Percentiles rank a stretch among this genome's conserved stretches.
Conservation (phyloP, 2,329 filamentous ascomycete genomes). For the Exophiala sp. region DNA sequence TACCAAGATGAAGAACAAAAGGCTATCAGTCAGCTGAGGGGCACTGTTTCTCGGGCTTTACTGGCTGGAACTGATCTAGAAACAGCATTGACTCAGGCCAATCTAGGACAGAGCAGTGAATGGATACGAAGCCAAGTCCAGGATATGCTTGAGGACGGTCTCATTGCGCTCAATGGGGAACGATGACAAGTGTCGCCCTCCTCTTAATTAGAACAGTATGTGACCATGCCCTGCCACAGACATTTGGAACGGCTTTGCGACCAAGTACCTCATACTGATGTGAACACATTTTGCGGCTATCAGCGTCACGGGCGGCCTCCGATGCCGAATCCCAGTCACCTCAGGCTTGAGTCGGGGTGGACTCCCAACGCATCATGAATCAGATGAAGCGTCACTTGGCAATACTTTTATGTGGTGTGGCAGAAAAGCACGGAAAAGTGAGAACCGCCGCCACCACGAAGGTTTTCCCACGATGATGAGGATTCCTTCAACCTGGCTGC, state of each 20-base stretch:
- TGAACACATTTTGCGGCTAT: too few relatives aligned
- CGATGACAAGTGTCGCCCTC: not conserved
- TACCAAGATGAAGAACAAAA: constrained; percentile 30
- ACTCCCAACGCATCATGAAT: not conserved
- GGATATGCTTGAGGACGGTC: constrained; percentile 28
- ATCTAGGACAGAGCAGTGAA: constrained; percentile 6
- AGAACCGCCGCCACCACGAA: not conserved
- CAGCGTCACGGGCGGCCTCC: too few relatives aligned
- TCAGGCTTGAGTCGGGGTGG: not conserved
- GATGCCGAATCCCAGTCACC: too few relatives aligned
- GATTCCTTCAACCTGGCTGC: not conserved
- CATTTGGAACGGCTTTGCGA: too few relatives aligned
- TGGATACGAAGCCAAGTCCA: constrained; percentile 23
- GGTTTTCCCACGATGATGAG: not conserved
- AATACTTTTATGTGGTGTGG: not conserved
- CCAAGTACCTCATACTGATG: too few relatives aligned
- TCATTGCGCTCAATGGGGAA: constrained; percentile 2
- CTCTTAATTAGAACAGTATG: not conserved
- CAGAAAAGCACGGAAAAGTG: not conserved
- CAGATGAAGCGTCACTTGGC: not conserved
- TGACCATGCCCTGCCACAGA: too few relatives aligned
- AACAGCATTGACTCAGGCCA: not conserved
- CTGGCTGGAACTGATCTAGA: not conserved
- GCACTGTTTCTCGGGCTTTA: constrained; percentile 11
- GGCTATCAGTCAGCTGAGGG: constrained; percentile 16